Conservation (phyloP, 148 eudicot species). For the Vaccinium macrocarpon region DNA sequence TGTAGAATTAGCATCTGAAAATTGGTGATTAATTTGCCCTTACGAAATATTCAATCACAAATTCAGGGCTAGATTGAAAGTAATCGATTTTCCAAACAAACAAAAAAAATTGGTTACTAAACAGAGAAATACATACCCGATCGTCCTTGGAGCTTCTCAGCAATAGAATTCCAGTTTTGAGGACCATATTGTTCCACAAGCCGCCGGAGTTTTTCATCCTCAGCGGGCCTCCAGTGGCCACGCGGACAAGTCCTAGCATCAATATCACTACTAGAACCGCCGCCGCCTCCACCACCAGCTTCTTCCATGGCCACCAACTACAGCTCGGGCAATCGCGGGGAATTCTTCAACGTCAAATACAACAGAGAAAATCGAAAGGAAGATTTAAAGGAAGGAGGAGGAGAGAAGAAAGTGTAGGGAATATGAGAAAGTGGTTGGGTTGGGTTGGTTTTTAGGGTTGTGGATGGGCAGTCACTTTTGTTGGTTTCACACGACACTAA, state of each 20-base stretch:
- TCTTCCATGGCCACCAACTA: conserved; percentile 44
- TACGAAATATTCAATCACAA: not conserved
- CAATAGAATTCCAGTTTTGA: conserved; percentile 93
- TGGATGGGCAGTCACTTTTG: conserved; percentile 89
- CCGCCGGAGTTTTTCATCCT: conserved; percentile 81
- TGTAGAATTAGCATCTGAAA: not conserved
- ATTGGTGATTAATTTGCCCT: not conserved
- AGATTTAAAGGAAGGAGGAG: conserved; percentile 23
- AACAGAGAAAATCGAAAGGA: conserved; percentile 15
- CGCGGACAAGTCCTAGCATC: conserved; percentile 61
- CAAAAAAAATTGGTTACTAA: not conserved
- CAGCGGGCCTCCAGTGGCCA: conserved; percentile 98
- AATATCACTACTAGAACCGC: conserved; percentile 39
- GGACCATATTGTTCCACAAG: conserved; percentile 84
- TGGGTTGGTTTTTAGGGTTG: conserved; percentile 75
- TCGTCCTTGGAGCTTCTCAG: conserved; percentile 96
- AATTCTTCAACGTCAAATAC: not conserved
- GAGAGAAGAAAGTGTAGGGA: conserved; percentile 29
- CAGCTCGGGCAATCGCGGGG: not conserved
- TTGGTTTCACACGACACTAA: conserved; percentile 70
- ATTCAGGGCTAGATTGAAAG: not conserved
- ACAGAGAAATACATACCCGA: conserved; percentile 46
- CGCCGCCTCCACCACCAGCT: conserved; percentile 25
- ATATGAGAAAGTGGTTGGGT: conserved; percentile 32
- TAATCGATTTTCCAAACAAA: not conserved